phyloP scores from a whole-genome alignment of 257 asterid genomes.

The Jaltomata sinuosa region DNA sequence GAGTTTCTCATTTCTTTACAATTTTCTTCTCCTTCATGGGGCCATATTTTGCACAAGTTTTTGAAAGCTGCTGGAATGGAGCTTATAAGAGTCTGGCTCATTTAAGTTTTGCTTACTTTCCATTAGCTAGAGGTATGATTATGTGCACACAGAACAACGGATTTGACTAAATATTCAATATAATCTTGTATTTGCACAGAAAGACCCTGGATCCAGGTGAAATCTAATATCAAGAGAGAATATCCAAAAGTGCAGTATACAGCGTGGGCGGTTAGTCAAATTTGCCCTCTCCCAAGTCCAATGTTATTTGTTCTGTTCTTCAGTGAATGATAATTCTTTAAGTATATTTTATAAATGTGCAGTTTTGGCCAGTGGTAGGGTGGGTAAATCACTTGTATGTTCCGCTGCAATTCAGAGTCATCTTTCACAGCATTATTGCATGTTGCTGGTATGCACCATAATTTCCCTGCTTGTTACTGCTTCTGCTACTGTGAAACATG shows the following conservation, averaged over 20 bases:
- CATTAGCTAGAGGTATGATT: background rate
- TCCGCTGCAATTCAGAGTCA: conserved; percentile 77
- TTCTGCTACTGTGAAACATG: background rate
- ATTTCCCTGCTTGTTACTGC: background rate
- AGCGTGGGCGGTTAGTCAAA: conserved; percentile 62
- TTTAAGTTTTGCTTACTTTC: background rate
- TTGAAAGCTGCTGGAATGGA: background rate
- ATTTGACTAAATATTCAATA: background rate
- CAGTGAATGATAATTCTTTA: background rate
- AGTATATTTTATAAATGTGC: conserved; percentile 11
- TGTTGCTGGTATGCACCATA: conserved; percentile 58
- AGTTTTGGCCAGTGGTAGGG: conserved; percentile 99
- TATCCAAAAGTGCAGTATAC: conserved; percentile 76
- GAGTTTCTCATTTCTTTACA: background rate
- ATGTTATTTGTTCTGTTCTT: background rate
- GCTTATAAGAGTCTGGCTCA: background rate
- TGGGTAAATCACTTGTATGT: conserved; percentile 64
- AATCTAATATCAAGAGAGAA: conserved; percentile 80
- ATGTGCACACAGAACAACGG: background rate
- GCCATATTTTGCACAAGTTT: background rate
- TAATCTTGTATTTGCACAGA: conserved; percentile 31
- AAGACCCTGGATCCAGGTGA: conserved; percentile 76
- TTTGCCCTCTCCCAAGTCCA: background rate
- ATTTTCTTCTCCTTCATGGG: background rate
- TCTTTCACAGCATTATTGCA: conserved; percentile 71